Base-by-base conservation (phyloP, 768 basidiomycete genomes). In the Leccinum subgranulosum region DNA sequence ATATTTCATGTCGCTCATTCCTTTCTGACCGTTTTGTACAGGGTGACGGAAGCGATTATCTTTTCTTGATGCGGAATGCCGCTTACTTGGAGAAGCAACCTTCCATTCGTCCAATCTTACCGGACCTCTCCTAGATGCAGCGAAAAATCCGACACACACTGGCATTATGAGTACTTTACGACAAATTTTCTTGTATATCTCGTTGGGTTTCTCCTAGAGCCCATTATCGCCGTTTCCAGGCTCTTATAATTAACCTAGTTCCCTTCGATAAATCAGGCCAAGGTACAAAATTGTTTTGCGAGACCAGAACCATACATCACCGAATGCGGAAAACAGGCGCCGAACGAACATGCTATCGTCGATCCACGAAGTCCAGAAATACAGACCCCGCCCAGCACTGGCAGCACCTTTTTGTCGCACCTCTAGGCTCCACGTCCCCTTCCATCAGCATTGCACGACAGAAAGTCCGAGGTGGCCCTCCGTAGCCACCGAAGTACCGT, bases 51-150 rank as follows among this genome's bases (percentile, higher is more conserved):
- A 60, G 56, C 6, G 53, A 65, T 28, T 49, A 49, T 19, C 3
- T 55, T 10, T 54, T 56, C 33, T 45, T 69, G 15, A 10, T 61
- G 29, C 43, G 28, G 10, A 49, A 48, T 6, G 41, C 64, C 1
- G 68, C 49, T 5, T 62, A 66, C 48, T 25, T 67, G 21, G 70
- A 70, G 7, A 70, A 57, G 48, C 62, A 63, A 46, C 67, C 69
- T 25, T 31, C 21, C 5, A 23, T 36, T 7, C 46, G 47, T 34
- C 21, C 59, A 34, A 60, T 53, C 49, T 25, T 60, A 6, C 55
- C 55, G 10, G 59, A 57, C 41, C 48, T 55, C 43, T 33, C 57
- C 29, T 21, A 55, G 21, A 43, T 12, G 31, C 8, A 25, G 21
- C 15, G 33, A 56, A n/a, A 21, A n/a, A 25, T 12, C 3, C 0